Evolutionary conservation across 805 yeast genomes (phyloP).

Genomic region (Candida nemodendra): DNA sequence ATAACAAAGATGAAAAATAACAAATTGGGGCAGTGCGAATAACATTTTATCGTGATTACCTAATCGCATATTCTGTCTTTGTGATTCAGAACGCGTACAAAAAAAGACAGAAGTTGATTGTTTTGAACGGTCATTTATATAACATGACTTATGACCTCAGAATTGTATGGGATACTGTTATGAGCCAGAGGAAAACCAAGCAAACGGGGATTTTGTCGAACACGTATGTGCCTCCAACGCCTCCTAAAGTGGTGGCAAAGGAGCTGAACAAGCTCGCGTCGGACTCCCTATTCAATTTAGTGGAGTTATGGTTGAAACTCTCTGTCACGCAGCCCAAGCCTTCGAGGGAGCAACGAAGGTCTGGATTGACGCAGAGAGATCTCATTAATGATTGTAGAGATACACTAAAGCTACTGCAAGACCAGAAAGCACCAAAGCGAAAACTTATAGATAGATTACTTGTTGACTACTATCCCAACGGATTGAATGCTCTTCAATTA

Average conservation of each 20-base stretch:
- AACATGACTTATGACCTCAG: too few relatives aligned
- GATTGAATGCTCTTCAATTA: constrained; percentile 61
- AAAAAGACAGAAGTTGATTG: too few relatives aligned
- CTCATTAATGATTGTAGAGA: constrained; percentile 18
- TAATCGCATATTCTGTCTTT: too few relatives aligned
- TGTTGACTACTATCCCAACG: constrained; percentile 51
- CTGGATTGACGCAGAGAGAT: constrained; percentile 18
- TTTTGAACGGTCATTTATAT: too few relatives aligned
- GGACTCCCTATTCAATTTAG: constrained; percentile 32
- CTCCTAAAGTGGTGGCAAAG: constrained; percentile 22
- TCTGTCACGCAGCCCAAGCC: constrained; percentile 30
- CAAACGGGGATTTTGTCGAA: constrained; percentile 34
- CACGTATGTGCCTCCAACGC: constrained; percentile 31
- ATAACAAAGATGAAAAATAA: too few relatives aligned
- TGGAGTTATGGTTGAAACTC: constrained; percentile 33
- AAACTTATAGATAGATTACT: constrained; percentile 45
- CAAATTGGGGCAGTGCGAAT: background rate
- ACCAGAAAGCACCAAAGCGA: constrained; percentile 25
- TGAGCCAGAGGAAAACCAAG: constrained; percentile 7
- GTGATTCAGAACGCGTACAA: constrained; percentile 1
- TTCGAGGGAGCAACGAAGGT: constrained; percentile 17
- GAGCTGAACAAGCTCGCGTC: constrained; percentile 27
- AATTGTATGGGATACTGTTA: too few relatives aligned
- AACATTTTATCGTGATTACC: background rate
- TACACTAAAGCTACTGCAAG: constrained; percentile 10